Conservation (phyloP, 768 basidiomycete species). For the Boletus rufocinnamomeus region DNA sequence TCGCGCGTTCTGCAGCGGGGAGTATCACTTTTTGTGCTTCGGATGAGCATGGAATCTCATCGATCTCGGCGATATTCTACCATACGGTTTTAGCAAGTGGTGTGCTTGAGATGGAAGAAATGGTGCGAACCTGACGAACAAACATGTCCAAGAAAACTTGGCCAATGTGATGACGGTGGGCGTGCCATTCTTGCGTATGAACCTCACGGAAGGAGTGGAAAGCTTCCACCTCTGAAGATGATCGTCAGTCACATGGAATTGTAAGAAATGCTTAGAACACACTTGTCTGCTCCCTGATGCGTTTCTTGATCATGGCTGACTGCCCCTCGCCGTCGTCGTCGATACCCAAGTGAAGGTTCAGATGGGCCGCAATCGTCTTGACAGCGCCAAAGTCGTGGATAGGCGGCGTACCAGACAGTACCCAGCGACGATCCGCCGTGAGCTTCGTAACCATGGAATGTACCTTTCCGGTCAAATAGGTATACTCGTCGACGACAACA, state of each 20-base stretch:
- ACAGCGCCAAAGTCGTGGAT: conserved; percentile 87
- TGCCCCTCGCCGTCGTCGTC: conserved; percentile 85
- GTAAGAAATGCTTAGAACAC: conserved; percentile 19
- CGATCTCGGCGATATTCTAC: conserved; percentile 94
- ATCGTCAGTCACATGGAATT: conserved; percentile 19
- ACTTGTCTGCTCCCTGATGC: conserved; percentile 85
- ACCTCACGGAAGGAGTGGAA: conserved; percentile 98
- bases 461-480: conserved; percentile 81
- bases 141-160: conserved; percentile 81
- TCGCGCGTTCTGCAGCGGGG: conserved; percentile 91
- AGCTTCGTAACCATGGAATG: conserved; percentile 77
- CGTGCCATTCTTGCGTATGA: conserved; percentile 90
- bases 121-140: conserved; percentile 70
- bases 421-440: conserved; percentile 83
- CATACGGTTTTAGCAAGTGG: conserved; percentile 12
- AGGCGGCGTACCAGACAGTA: conserved; percentile 95
- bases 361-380: conserved; percentile 87
- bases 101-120: neutral
- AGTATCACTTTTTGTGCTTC: conserved; percentile 66
- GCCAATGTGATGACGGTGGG: conserved; percentile 78
- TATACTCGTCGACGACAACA: conserved; percentile 92
- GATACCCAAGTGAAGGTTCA: conserved; percentile 88
- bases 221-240: conserved; percentile 69
- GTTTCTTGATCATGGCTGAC: conserved; percentile 75
- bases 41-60: conserved; percentile 83